Evolutionary conservation across 2,329 filamentous ascomycete genomes (phyloP).

Genomic region (Camptophora hylomeconis): DNA sequence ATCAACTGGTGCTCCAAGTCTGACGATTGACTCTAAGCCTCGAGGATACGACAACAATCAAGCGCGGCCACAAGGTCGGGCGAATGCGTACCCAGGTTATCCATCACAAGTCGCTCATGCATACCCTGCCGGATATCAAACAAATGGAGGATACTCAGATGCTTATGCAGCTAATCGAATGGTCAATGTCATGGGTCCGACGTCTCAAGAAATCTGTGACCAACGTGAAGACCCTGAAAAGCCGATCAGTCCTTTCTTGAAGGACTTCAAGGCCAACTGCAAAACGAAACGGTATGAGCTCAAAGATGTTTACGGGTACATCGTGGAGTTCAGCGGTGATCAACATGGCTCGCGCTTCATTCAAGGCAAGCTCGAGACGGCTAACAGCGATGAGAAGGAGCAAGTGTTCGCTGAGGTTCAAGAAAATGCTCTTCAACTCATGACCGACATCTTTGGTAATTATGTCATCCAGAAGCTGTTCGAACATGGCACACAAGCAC

Average conservation of each 20-base stretch:
- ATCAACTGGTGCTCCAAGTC: no score
- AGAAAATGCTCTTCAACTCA: slow-evolving; percentile 71
- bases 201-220: no score
- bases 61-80: no score
- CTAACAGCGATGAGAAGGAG: slow-evolving; percentile 93
- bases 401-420: slow-evolving; percentile 78
- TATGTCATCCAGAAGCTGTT: slow-evolving; percentile 98
- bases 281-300: slow-evolving; percentile 71
- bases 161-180: no score
- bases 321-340: slow-evolving; percentile 91
- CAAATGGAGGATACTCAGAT: no score
- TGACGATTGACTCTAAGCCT: no score
- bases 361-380: slow-evolving; percentile 78
- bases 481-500: slow-evolving; percentile 83
- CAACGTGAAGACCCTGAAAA: slow-evolving; percentile 43
- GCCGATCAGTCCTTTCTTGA: slow-evolving; percentile 60
- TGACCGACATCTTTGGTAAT: slow-evolving; percentile 95
- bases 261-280: slow-evolving; percentile 64
- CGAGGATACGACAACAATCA: no score
- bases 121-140: no score
- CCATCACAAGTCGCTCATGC: no score
- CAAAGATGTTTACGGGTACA: slow-evolving; percentile 74
- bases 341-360: slow-evolving; percentile 94
- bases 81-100: no score
- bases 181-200: no score